These are phyloP conservation scores for Phialophora expanda DNA, from an alignment of 2,329 filamentous ascomycete species.

Conservation along the genomic window DNA sequence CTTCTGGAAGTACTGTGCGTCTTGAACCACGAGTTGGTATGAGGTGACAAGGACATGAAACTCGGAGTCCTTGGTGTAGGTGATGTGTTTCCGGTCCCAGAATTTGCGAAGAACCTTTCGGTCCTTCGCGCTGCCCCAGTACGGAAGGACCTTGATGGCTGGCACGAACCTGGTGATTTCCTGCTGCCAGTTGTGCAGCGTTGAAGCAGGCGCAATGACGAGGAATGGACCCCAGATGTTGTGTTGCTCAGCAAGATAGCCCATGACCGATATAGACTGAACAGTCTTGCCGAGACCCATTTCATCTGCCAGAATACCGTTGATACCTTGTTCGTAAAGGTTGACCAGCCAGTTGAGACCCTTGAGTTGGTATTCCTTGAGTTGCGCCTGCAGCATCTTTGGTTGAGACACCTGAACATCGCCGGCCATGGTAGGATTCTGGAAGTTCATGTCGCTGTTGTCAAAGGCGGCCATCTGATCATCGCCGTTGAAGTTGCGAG, in stretches of 20 bases:
- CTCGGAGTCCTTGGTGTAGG: constrained; percentile 87
- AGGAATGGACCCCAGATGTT: constrained; percentile 98
- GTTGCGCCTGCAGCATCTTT: constrained; percentile 86
- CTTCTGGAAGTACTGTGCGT: constrained; percentile 97
- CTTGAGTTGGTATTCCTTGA: constrained; percentile 99
- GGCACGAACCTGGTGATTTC: constrained; percentile 96
- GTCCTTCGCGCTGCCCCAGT: constrained; percentile 94
- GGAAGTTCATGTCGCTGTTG: constrained; percentile 98
- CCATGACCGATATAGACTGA: constrained; percentile 99
- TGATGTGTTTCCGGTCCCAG: constrained; percentile 97
- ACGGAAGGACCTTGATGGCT: constrained; percentile 90
- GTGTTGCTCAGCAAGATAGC: constrained; percentile 94
- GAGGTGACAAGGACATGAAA: constrained; percentile 98
- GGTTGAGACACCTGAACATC: constrained; percentile 94
- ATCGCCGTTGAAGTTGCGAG: constrained; percentile 83
- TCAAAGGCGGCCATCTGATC: constrained; percentile 75
- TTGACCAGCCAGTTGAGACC: constrained; percentile 99
- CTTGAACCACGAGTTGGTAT: constrained; percentile 94
- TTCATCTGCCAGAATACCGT: constrained; percentile 96
- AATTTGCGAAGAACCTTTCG: constrained; percentile 97
- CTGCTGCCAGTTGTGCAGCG: constrained; percentile 98
- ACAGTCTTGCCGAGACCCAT: constrained; percentile 99
- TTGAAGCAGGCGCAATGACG: constrained; percentile 94
- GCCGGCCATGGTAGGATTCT: constrained; percentile 93
- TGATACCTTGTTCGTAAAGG: constrained; percentile 98